Base-by-base conservation (phyloP, 352 stramenopile genomes). In the Heterotrichella gracilis region DNA sequence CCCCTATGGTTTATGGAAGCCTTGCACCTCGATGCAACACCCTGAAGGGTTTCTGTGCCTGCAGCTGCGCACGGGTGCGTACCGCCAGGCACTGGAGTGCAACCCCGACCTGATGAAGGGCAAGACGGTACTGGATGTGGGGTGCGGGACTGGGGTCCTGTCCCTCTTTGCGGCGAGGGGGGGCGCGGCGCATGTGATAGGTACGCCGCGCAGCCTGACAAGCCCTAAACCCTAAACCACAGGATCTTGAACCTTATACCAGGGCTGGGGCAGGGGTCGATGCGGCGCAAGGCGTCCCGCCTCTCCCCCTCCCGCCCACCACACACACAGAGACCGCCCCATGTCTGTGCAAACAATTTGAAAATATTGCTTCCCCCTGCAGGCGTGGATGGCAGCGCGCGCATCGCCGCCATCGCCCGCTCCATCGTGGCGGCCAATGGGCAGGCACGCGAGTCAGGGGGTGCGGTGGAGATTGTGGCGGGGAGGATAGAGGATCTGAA, bases 91-190 rank as follows among this genome's bases (percentile, higher is more conserved):
- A 20, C 53, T 73, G 23, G 25, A 76, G 4, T 14, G 74, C 24
- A 70, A 73, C 14, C 4, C 72, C 1, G 17, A 13, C 14, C n/a
- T n/a, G 4, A 24, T 64, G 3, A 14, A 14, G 19, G 68, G 24
- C 70, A 67, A 53, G 1, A 32, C 64, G 2, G 77, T 81, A 13
- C 69, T 81, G 41, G 77, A 81, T 66, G 74, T 81, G 0, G 77
- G 77, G 0, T 80, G 75, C 66, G 77, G 77, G 3, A 81, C 76
- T 20, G 77, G 77, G 19, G 77, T 81, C n/a, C 69, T 81, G 1
- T 76, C 71, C 21, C 75, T 81, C 71, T 81, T 81, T 70, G 76
- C 76, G 2, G 76, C 76, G 3, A 70, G 72, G 22, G 77, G 75
- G 2, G 77, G 77, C n/a, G 76, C 77, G 25, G 25, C 39, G 14